Conservation (phyloP, 768 basidiomycete species). For the Termitomyces bulborhizus region DNA sequence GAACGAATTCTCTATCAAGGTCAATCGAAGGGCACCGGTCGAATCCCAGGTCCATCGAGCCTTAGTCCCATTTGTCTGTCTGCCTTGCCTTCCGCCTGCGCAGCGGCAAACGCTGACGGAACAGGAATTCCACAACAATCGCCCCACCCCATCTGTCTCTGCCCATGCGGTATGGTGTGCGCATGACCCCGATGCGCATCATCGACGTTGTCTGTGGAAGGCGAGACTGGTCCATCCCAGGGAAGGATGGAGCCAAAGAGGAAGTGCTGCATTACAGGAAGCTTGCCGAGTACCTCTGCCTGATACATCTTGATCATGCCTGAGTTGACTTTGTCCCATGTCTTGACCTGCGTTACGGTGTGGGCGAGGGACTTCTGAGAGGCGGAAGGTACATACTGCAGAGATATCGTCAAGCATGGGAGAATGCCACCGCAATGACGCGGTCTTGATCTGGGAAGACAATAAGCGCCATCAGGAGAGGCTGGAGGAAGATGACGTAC, state of each 20-base stretch:
- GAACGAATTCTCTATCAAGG: background rate
- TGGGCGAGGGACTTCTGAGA: background rate
- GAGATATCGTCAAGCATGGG: conserved; percentile 99
- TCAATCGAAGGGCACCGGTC: conserved; percentile 78
- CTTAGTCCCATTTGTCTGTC: conserved; percentile 29
- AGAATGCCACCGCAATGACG: conserved; percentile 94
- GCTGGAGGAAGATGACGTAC: conserved; percentile 34
- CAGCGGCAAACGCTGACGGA: conserved; percentile 78
- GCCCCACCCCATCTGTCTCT: conserved; percentile 65
- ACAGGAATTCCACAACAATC: conserved; percentile 91
- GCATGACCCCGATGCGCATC: conserved; percentile 46
- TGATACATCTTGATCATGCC: conserved; percentile 99
- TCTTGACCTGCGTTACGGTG: conserved; percentile 50
- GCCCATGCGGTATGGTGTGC: conserved; percentile 42
- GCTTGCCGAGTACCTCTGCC: conserved; percentile 91
- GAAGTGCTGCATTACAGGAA: conserved; percentile 96
- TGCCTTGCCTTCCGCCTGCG: conserved; percentile 42
- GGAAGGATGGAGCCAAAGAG: conserved; percentile 79
- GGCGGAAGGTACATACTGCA: conserved; percentile 37
- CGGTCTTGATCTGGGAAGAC: conserved; percentile 76
- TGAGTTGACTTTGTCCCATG: conserved; percentile 94
- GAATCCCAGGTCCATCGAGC: conserved; percentile 56
- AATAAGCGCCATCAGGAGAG: background rate
- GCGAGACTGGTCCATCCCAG: conserved; percentile 55
- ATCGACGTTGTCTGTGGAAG: conserved; percentile 18